These are phyloP conservation scores for Teunomyces funiuensis DNA, from an alignment of 805 yeast species.

Conservation along the genomic window DNA sequence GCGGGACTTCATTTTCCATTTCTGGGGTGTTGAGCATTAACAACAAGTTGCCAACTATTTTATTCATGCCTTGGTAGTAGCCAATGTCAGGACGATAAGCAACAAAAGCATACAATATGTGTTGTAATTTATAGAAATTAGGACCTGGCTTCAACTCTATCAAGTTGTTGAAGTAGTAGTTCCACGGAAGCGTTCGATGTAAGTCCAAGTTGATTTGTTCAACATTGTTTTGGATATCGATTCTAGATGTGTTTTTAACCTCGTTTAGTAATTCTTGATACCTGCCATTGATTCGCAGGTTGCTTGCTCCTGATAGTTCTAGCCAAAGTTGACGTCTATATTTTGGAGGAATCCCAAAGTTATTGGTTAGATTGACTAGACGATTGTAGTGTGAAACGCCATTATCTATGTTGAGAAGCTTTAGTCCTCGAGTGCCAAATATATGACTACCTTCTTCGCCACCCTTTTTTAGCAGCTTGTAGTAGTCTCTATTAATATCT, in stretches of 20 bases:
- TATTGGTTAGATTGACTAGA: slow-evolving; percentile 31
- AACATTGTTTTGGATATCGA: slow-evolving; percentile 25
- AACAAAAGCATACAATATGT: slow-evolving; percentile 50
- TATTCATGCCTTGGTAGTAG: slow-evolving; percentile 62
- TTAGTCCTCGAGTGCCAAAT: slow-evolving; percentile 42
- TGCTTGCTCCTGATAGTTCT: slow-evolving; percentile 52
- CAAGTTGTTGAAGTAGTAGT: slow-evolving; percentile 45
- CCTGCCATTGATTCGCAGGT: slow-evolving; percentile 46
- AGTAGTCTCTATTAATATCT: slow-evolving; percentile 25
- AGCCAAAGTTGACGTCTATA: slow-evolving; percentile 51
- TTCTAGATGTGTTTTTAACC: slow-evolving; percentile 5
- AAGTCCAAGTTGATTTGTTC: slow-evolving; percentile 54
- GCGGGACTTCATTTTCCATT: slow-evolving; percentile 1
- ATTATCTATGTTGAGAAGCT: slow-evolving; percentile 21
- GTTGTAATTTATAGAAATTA: slow-evolving; percentile 46
- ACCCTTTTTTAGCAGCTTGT: slow-evolving; percentile 13
- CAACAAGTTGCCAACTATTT: slow-evolving; percentile 52
- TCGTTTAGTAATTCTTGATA: slow-evolving; percentile 34
- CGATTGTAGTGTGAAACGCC: slow-evolving; percentile 10
- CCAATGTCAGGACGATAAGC: slow-evolving; percentile 49
- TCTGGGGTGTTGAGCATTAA: slow-evolving; percentile 17
- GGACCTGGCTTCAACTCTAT: slow-evolving; percentile 50
- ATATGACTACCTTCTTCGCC: slow-evolving; percentile 15
- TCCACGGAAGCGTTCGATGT: slow-evolving; percentile 55
- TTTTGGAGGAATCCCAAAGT: slow-evolving; percentile 48